Base-by-base conservation (phyloP, 2,329 filamentous ascomycete genomes). In the Diplodia intermedia region DNA sequence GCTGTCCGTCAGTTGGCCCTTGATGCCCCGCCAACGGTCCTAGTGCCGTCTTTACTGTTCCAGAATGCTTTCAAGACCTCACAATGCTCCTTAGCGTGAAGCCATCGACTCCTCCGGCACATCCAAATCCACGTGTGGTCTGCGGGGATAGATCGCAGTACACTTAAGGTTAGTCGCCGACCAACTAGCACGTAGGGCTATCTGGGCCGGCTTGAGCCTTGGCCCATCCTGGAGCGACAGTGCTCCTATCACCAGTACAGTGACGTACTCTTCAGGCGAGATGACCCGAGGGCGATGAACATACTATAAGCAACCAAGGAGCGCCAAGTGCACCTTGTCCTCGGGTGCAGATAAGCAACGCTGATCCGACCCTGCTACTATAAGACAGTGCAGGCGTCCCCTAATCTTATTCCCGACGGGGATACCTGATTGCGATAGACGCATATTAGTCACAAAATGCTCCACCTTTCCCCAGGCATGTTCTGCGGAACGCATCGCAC, bases 61-160 rank as follows among this genome's bases (percentile, higher is more conserved):
- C 40, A 49, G 40, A 43, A 33, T 49, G 40, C 57, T 33, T 49
- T 49, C 57, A 62, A 26, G 33, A 29, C 29, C 29, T 33, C 53
- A 33, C 29, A 38, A 20, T 33, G 11, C 26, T 36, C 18, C 53
- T 14, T 55, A 33, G 29, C 18, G 26, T 6, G n/a, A 20, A 15
- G 53, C 53, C 53, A 36, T 20, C 43, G 43, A 47, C 18, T 47
- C 43, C 43, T 47, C 20, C 18, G 29, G 29, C 31, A 20, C 31
- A 55, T 33, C 29, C 15, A 36, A 55, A 54, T 3, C 52, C 15
- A 26, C 23, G 52, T 18, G 52, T 53, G 31, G 20, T n/a, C 20
- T 53, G 14, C n/a, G 23, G 9, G 38, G 38, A 47, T n/a, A 9
- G 43, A 47, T 47, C 18, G 43, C 43, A 47, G 43, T 47, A 47